phyloP scores from a whole-genome alignment of 192 early-diverging fungal species.

The Linnemannia elongata region DNA sequence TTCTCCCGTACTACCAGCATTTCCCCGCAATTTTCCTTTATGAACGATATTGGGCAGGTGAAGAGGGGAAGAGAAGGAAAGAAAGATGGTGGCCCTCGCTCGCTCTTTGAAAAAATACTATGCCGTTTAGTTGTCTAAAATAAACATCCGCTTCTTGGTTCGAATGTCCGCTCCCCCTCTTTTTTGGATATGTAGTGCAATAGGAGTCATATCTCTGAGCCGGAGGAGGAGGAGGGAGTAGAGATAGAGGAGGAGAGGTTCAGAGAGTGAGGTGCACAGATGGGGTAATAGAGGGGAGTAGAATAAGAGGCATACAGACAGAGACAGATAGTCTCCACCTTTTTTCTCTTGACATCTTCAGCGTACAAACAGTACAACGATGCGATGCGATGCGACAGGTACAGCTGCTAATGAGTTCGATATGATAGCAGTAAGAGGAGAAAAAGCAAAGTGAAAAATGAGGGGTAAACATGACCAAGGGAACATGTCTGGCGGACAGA shows the following conservation, averaged over 20 bases:
- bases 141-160: background rate
- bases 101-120: conserved; percentile 1
- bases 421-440: background rate
- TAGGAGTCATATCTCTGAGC: background rate
- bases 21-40: conserved; percentile 12
- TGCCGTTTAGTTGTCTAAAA: background rate
- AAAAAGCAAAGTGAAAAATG: background rate
- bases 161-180: background rate
- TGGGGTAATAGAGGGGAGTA: background rate
- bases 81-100: conserved; percentile 3
- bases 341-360: background rate
- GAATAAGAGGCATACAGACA: background rate
- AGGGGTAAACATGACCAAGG: background rate
- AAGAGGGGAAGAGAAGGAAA: background rate
- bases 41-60: conserved; percentile 6
- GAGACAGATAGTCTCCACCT: background rate
- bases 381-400: background rate
- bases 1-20: background rate
- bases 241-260: background rate
- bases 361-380: background rate
- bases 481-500: background rate
- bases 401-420: background rate
- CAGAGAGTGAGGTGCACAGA: background rate
- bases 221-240: background rate
- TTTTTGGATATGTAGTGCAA: background rate